A percentile compares a stretch with the other conserved stretches of the same genome.
These are phyloP conservation scores for Erodium chrysanthum DNA, from an alignment of 441 rosid genomes.

Conservation along the genomic window DNA sequence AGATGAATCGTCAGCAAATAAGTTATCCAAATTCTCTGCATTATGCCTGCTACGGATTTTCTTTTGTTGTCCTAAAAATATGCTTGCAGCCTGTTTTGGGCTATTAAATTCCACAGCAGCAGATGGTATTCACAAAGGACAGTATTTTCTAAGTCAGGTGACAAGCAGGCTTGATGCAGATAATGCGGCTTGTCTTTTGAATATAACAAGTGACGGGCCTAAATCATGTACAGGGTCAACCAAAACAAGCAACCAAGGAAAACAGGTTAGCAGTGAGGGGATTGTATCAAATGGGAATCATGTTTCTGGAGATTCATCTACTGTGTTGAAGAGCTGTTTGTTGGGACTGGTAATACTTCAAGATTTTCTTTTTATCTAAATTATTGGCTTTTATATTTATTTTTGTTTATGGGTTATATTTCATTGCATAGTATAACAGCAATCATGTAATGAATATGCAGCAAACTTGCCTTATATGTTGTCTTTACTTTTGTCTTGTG, in stretches of 20 bases:
- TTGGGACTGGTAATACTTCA: constrained; percentile 58
- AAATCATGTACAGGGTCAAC: constrained; percentile 28
- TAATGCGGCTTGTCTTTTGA: constrained; percentile 23
- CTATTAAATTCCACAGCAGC: constrained; percentile 40
- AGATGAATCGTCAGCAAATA: constrained; percentile 39
- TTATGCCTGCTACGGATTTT: constrained; percentile 51
- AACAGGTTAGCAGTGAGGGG: constrained; percentile 25
- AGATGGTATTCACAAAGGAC: constrained; percentile 47
- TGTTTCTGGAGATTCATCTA: constrained; percentile 29
- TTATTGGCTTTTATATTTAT: not conserved
- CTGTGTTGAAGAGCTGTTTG: constrained; percentile 41
- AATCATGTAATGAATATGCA: not conserved
- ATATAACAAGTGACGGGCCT: constrained; percentile 28
- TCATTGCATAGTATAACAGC: not conserved
- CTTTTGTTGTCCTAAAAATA: constrained; percentile 51
- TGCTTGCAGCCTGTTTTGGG: constrained; percentile 69
- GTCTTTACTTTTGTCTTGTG: not conserved
- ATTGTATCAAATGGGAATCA: constrained; percentile 24
- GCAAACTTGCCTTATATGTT: not conserved
- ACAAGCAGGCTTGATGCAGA: constrained; percentile 34
- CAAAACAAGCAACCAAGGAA: constrained; percentile 26
- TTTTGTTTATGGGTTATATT: not conserved
- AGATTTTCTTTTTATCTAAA: not conserved
- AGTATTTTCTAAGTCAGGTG: constrained; percentile 53
- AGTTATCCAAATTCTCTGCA: constrained; percentile 48